Evolutionary conservation across 2,329 filamentous ascomycete species (phyloP), one percentile per base, ranked within the genome.

Genomic region (Aspergillus nomiae): DNA sequence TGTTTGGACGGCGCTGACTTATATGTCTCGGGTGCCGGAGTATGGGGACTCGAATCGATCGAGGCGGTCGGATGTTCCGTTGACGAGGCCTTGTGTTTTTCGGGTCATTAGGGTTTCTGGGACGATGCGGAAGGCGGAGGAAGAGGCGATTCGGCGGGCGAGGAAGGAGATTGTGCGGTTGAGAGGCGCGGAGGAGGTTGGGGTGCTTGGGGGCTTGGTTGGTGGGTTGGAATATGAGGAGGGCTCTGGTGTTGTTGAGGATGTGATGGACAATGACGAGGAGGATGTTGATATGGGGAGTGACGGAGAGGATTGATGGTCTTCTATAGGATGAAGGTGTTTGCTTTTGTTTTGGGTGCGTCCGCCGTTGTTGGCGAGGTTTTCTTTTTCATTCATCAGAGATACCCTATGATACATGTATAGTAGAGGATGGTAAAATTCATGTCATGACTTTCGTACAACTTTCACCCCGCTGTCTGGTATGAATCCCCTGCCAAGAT

Each of bases 91-190:
- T 0, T 96, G 94, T 71, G 89, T 94, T 1, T 91, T 96, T 66
- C 88, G 90, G 53, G 93, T 99, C 16, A 87, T 96, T 8, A 86
- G 92, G 65, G 92, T 97, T 16, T 95, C 92, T 67, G 95, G 94
- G 19, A 99, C 95, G 3, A 97, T 99, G 72, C 90, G 89, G 70
- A 97, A 96, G 78, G 90, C 89, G 2, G 94, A 98, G 78, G 89
- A 96, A 74, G 94, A 97, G 77, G 92, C 93, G 41, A 90, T 98
- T 71, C 85, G 89, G 4, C 85, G 92, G 64, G 92, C 92, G 48
- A 89, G 90, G 69, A 82, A 84, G 61, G 85, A 92, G 61, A 89
- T 96, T 63, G 81, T 91, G 50, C 85, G 87, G 34, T 88, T 90
- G 58, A 86, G 85, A 73, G 85, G 84, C 32, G 82, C 77, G 53